Evolutionary conservation across 306 rosid genomes (phyloP), one percentile per base, ranked within the genome.

Genomic region (Prunus mongolica): DNA sequence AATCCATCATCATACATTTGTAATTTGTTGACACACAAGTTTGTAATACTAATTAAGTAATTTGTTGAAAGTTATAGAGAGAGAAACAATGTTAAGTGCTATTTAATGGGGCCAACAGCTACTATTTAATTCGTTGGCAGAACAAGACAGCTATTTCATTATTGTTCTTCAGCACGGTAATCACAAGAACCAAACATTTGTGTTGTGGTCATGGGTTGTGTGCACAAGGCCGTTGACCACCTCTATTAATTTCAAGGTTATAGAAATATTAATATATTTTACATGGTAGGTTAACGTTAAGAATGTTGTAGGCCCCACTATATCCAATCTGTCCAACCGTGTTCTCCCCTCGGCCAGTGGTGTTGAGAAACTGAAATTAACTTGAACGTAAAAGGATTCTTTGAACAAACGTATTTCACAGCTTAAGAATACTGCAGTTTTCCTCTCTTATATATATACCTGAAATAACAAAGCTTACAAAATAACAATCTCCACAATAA

Each of bases 281-380:
- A 18, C 61, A 18, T 28, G 61, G 78, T 8, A 8, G 44, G 73
- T 54, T 75, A 75, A 58, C 75, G 80, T 80, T 63, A 60, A 56
- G 65, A 41, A 65, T 22, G 55, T 1, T 8, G 7, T 27, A 79
- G 87, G 76, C 63, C 86, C 89, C 85, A 74, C 76, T 3, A 60
- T 38, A 88, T 83, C 88, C 83, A 73, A 52, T 71, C 68, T 72
- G 80, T 55, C 74, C 12, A 32, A 18, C 24, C 38, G 52, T 13
- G 13, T 24, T 14, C 20, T 10, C 51, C 5, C 5, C 13, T 51
- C 10, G 28, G 6, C 27, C 32, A 83, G 64, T 75, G 81, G 85
- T 30, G 62, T n/a, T n/a, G n/a, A n/a, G n/a, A n/a, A n/a, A n/a
- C n/a, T n/a, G n/a, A n/a, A n/a, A n/a, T n/a, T n/a, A n/a, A n/a